A percentile compares a stretch with the other conserved stretches of the same genome.
Conservation (phyloP, 192 early-diverging fungal species). For the Coemansia sp. region DNA sequence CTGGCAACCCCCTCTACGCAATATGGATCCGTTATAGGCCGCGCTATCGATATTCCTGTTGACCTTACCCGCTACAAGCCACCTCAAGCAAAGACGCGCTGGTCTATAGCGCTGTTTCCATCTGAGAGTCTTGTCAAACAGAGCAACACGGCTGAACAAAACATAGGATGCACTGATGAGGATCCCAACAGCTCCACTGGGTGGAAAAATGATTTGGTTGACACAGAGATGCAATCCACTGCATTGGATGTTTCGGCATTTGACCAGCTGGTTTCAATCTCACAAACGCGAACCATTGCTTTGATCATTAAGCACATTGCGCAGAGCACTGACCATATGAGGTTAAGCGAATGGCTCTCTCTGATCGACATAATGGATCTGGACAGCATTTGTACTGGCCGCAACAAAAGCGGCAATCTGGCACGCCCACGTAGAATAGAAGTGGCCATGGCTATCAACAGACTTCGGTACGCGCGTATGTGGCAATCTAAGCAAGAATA, state of each 20-base stretch:
- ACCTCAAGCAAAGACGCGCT: conserved; percentile 26
- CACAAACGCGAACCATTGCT: conserved; percentile 58
- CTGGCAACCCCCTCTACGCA: conserved; percentile 12
- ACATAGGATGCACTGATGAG: background rate
- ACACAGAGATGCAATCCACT: conserved; percentile 1
- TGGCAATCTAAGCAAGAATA: background rate
- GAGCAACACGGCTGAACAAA: background rate
- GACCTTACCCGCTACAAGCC: conserved; percentile 30
- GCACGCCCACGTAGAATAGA: conserved; percentile 54
- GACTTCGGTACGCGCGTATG: conserved; percentile 34
- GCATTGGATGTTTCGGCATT: conserved; percentile 56
- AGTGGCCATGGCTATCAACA: conserved; percentile 55
- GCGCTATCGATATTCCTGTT: conserved; percentile 16
- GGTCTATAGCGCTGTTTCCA: conserved; percentile 41
- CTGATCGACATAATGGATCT: conserved; percentile 27
- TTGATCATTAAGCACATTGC: conserved; percentile 24
- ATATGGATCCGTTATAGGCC: conserved; percentile 22
- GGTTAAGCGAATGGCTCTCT: conserved; percentile 41
- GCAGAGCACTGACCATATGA: conserved; percentile 7
- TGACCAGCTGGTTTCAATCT: conserved; percentile 56
- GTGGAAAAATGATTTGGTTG: background rate
- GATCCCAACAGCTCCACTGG: background rate
- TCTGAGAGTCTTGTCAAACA: background rate
- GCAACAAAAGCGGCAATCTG: conserved; percentile 40
- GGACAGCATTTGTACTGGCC: conserved; percentile 24